phyloP scores from a whole-genome alignment of 2,329 filamentous ascomycete species.

The Didymella lethalis region DNA sequence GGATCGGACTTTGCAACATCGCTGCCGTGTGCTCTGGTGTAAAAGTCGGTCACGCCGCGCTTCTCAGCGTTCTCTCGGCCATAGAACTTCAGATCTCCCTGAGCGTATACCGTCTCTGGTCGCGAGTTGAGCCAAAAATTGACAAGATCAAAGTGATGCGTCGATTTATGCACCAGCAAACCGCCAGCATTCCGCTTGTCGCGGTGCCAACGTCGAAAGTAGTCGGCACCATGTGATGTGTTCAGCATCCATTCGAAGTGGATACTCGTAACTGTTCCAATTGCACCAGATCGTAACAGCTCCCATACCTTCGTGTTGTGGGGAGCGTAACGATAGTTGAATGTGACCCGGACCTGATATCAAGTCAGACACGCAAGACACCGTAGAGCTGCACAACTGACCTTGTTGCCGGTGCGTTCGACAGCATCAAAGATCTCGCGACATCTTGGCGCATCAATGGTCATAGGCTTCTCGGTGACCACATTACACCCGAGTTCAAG shows the following conservation, averaged over 20 bases:
- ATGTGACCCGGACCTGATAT: slow-evolving; percentile 62
- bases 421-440: slow-evolving; percentile 64
- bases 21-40: slow-evolving; percentile 61
- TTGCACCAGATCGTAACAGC: slow-evolving; percentile 62
- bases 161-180: slow-evolving; percentile 68
- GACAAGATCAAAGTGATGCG: slow-evolving; percentile 69
- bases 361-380: no score
- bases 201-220: slow-evolving; percentile 70
- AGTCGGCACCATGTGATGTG: slow-evolving; percentile 68
- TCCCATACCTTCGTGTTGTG: slow-evolving; percentile 69
- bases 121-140: slow-evolving; percentile 68
- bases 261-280: slow-evolving; percentile 64
- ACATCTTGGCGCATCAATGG: slow-evolving; percentile 65
- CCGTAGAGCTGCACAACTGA: slow-evolving; percentile 25
- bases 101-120: slow-evolving; percentile 65
- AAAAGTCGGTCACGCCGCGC: slow-evolving; percentile 61
- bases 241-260: slow-evolving; percentile 72
- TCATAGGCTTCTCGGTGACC: slow-evolving; percentile 72
- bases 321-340: slow-evolving; percentile 72
- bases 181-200: slow-evolving; percentile 68
- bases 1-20: slow-evolving; percentile 62
- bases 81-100: slow-evolving; percentile 67
- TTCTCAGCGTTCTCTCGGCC: slow-evolving; percentile 67
- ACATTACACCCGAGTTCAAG: slow-evolving; percentile 67
- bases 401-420: slow-evolving; percentile 53